Evolutionary conservation across 2,329 filamentous ascomycete species (phyloP), one percentile per base, ranked within the genome.

Genomic region (Lachnellula hyalina): DNA sequence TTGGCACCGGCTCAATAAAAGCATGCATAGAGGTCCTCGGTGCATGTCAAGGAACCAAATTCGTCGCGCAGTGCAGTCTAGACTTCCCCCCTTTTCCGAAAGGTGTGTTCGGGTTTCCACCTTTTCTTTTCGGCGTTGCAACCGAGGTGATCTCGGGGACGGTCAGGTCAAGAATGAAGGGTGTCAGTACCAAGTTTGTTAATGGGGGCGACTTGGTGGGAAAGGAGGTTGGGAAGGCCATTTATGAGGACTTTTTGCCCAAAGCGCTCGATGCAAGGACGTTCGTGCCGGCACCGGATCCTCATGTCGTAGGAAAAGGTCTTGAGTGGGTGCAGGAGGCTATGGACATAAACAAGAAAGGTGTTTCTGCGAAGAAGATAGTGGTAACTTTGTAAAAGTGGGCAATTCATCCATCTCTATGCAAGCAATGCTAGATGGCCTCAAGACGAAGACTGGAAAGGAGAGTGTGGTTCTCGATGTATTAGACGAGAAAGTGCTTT

Each of bases 271-370:
- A 58, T 35, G 51, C 57, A 2, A 70, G 71, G 1, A 60, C 54
- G 1, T 74, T 70, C 53, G 59, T 67, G 4, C 61, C 72, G 12
- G 67, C 70, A 75, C 75, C 75, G 0, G 62, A 70, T 25, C 67
- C 74, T 1, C 25, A 65, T 23, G 63, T 77, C 32, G 69, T 72
- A 1, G 74, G 74, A 1, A 65, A 71, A 5, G 75, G 75, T 4
- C 57, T 77, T 19, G 73, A 74, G 41, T 65, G 61, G 34, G 58
- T 76, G 1, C 73, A 77, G 51, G 67, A 65, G 9, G 75, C 66
- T 2, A 52, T 76, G 23, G 71, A 75, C 1, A 21, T 57, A 2
- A 41, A 51, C 23, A 55, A 48, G 34, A 57, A 56, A 34, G 59
- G 56, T 6, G 51, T 59, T 19, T 49, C 41, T 42, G 52, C 52